Percentiles rank a stretch among this genome's conserved stretches.
Conservation (phyloP, 345 rosid genomes). For the Viola odorata region DNA sequence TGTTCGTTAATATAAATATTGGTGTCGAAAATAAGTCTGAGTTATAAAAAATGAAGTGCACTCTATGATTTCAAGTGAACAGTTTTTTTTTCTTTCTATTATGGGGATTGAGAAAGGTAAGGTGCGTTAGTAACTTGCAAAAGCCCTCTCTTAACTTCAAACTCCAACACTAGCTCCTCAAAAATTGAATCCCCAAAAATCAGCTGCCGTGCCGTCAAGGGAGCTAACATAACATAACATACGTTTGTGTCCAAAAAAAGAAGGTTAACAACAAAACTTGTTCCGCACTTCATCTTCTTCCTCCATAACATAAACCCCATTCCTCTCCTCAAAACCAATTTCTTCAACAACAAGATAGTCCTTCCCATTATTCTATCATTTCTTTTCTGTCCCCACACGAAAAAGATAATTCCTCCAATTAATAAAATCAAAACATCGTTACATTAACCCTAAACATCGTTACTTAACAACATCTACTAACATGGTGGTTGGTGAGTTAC, state of each 20-base stretch:
- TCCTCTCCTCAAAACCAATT: conserved; percentile 1
- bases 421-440: too few relatives aligned
- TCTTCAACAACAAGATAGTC: background rate
- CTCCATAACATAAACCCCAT: background rate
- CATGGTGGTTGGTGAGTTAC: too few relatives aligned
- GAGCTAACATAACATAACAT: conserved; percentile 21
- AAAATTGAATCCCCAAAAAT: conserved; percentile 31
- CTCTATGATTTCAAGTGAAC: background rate
- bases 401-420: too few relatives aligned
- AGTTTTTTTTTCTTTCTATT: background rate
- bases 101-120: conserved; percentile 31
- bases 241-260: conserved; percentile 12
- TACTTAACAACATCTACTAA: too few relatives aligned
- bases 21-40: background rate
- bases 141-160: too few relatives aligned
- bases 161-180: conserved; percentile 20
- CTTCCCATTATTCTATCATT: too few relatives aligned
- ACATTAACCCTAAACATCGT: too few relatives aligned
- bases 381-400: too few relatives aligned
- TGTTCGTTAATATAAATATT: too few relatives aligned
- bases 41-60: too few relatives aligned
- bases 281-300: conserved; percentile 38
- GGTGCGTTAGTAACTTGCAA: too few relatives aligned
- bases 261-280: conserved; percentile 24
- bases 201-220: conserved; percentile 74